phyloP scores from a whole-genome alignment of 2,329 filamentous ascomycete species.

The Colletotrichum falcatum region DNA sequence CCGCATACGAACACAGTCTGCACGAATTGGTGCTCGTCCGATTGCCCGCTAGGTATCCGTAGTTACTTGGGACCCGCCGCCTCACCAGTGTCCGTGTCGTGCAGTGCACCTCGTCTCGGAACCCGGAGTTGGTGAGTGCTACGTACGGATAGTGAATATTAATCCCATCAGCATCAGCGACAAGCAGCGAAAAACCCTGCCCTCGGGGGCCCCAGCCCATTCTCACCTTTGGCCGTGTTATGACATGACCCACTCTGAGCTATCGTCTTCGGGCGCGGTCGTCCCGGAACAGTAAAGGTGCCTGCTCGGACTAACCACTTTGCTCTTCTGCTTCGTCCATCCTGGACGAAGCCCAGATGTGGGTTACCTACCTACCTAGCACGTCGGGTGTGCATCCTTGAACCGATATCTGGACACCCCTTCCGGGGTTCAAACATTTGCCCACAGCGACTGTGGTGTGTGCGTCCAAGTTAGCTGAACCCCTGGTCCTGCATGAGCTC shows the following conservation, averaged over 20 bases:
- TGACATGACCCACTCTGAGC: constrained; percentile 26
- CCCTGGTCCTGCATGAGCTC: constrained; percentile 26
- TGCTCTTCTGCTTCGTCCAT: constrained; percentile 7
- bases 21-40: not conserved
- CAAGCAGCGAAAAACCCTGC: constrained; percentile 31
- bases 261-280: constrained; percentile 24
- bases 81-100: not conserved
- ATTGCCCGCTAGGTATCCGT: not conserved
- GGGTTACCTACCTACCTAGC: too few relatives aligned
- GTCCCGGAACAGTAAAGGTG: constrained; percentile 19
- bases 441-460: not conserved
- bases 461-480: constrained; percentile 13
- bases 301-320: constrained; percentile 1
- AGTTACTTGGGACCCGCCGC: not conserved
- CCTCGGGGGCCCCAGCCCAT: constrained; percentile 25
- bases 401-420: not conserved
- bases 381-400: constrained; percentile 16
- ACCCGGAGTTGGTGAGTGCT: constrained; percentile 1
- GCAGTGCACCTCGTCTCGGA: constrained; percentile 19
- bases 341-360: constrained; percentile 7
- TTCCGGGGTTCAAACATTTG: not conserved
- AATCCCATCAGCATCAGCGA: constrained; percentile 23
- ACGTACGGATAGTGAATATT: not conserved
- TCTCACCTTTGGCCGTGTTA: constrained; percentile 27
- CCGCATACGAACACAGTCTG: not conserved